Base-by-base conservation (phyloP, 2,329 filamentous ascomycete genomes). In the Phyllosticta citribraziliensis region DNA sequence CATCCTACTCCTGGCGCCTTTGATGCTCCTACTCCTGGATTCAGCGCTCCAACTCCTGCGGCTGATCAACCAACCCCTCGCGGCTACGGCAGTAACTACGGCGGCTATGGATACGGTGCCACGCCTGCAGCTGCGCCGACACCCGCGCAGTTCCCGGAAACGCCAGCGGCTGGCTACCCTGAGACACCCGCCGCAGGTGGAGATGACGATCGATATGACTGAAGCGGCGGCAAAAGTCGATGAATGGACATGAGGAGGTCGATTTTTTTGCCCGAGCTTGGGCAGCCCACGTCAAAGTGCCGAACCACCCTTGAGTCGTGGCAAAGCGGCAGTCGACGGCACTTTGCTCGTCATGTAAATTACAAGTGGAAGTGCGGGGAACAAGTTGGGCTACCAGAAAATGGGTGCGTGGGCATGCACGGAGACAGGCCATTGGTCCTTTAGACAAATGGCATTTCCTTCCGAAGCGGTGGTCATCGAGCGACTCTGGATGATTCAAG, bases 71-170 rank as follows among this genome's bases (percentile, higher is more conserved):
- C 66, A 1, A 68, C 65, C 10, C 64, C 65, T 22, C 57, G 63
- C 20, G 64, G 62, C 12, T 66, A 65, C 58, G 64, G 65, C 14
- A 52, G 51, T 20, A 64, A 62, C n/a, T 66, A 65, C 56, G 57
- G 57, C 52, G 30, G 57, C 11, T 62, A 62, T 22, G 63, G 68
- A 10, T 69, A 66, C 11, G 73, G 73, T 40, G 70, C 71, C 22
- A 77, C 75, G 33, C 70, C 70, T 33, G 70, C 70, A 51, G 70
- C 71, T 33, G 85, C 85, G 22, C 83, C 84, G 0, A 88, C 85
- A n/a, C 85, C 85, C 4, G 78, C 78, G 10, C 76, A 75, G 14
- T 80, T 78, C 62, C 85, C 83, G 1, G 85, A 85, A 4, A 78
- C 76, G 5, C 74, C 75, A 1, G 61, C 33, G 70, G 68, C 17